A percentile compares a stretch with the other conserved stretches of the same genome.
phyloP scores from a whole-genome alignment of 345 rosid species.

The Gynandropsis gynandra region DNA sequence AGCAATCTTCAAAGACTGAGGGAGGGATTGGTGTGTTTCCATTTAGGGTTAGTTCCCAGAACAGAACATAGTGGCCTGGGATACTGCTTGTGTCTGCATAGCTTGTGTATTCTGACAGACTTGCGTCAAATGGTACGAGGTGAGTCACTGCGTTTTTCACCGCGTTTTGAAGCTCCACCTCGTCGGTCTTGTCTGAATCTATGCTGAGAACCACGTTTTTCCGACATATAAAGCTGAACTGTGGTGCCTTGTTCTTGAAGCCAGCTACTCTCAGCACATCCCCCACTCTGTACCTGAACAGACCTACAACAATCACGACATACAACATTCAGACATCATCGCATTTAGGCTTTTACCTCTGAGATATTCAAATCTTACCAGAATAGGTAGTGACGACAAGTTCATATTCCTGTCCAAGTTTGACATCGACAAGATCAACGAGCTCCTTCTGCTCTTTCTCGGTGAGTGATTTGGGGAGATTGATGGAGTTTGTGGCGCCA shows the following conservation, averaged over 20 bases:
- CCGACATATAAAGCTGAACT: conserved; percentile 89
- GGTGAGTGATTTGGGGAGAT: conserved; percentile 57
- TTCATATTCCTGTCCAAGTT: conserved; percentile 89
- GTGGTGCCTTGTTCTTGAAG: conserved; percentile 94
- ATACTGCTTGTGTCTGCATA: conserved; percentile 64
- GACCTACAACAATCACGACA: conserved; percentile 37
- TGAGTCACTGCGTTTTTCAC: conserved; percentile 79
- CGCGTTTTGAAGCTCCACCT: conserved; percentile 90
- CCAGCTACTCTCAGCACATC: conserved; percentile 89
- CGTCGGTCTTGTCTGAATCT: conserved; percentile 93
- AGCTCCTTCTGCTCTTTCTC: conserved; percentile 76
- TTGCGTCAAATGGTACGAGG: conserved; percentile 67
- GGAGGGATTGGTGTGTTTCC: conserved; percentile 80
- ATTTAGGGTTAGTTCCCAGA: conserved; percentile 67
- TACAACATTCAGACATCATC: neutral
- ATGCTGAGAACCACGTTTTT: conserved; percentile 87
- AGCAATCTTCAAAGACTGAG: conserved; percentile 85
- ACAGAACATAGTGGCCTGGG: conserved; percentile 90
- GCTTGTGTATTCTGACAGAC: conserved; percentile 80
- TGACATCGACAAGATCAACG: conserved; percentile 91
- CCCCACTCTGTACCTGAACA: conserved; percentile 88
- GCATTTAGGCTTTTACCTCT: neutral
- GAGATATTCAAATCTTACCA: conserved; percentile 31
- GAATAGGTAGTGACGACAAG: conserved; percentile 98
- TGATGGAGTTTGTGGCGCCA: conserved; percentile 53